Base-by-base conservation (phyloP, 306 rosid genomes). In the Quercus mongolica region DNA sequence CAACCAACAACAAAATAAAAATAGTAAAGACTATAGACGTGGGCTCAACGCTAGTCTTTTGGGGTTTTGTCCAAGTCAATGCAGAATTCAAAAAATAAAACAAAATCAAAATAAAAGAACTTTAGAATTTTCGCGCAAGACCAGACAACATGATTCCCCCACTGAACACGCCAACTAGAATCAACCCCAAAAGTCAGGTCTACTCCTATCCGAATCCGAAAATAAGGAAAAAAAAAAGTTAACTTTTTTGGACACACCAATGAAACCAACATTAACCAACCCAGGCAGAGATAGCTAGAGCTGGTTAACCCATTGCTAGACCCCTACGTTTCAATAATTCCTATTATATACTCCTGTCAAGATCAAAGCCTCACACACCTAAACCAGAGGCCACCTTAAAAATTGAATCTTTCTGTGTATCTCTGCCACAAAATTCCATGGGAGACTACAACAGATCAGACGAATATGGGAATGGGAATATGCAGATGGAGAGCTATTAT, bases 401-500 rank as follows among this genome's bases (percentile, higher is more conserved):
- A 12, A 49, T 49, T 49, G 54, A 49, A 49, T 49, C 54, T 49
- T 11, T 49, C 5, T 49, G 46, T 49, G 54, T 49, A 4, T 57
- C 25, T 44, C 78, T 71, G 74, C 51, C 71, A 9, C 44, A 30
- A 12, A 12, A 57, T 75, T 25, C 83, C 71, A 92, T 92, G 97
- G 99, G 83, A 65, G 94, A 91, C 30, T 79, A 86, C 76, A 78
- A 82, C 65, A 85, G 95, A 88, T 82, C 95, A 77, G 85, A 80
- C 78, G 80, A 91, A 18, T 82, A 89, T 77, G 91, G 90, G 59
- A 73, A 84, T 38, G 90, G 87, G 26, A 81, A 44, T 71, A 88
- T 91, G 97, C 91, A 91, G 87, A 81, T 91, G 58, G 91, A 85
- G 25, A 87, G 73, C 77, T 91, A 91, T 81, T 86, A 90, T 56